A percentile compares a stretch with the other conserved stretches of the same genome.
Conservation (phyloP, 1,139 yeast genomes). For the Pichia sorboxylosa region DNA sequence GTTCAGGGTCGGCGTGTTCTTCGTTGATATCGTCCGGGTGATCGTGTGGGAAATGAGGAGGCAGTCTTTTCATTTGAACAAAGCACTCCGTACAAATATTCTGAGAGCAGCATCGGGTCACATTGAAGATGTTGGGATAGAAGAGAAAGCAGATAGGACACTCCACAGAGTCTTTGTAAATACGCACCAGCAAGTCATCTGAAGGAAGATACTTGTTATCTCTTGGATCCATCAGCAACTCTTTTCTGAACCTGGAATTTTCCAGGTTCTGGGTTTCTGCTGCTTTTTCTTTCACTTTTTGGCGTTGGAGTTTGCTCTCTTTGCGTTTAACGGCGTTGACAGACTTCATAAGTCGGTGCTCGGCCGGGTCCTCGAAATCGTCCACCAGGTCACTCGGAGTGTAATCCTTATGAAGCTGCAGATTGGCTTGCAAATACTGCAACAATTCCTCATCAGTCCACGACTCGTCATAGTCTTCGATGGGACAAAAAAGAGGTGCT, state of each 20-base stretch:
- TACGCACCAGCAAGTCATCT: slow-evolving; percentile 30
- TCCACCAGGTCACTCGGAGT: slow-evolving; percentile 45
- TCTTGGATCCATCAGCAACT: slow-evolving; percentile 31
- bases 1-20: slow-evolving; percentile 34
- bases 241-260: slow-evolving; percentile 36
- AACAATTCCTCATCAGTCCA: slow-evolving; percentile 70
- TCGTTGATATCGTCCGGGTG: slow-evolving; percentile 24
- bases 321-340: slow-evolving; percentile 38
- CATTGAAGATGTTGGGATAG: slow-evolving; percentile 68
- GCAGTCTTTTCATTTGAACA: slow-evolving; percentile 85
- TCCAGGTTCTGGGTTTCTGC: slow-evolving; percentile 44
- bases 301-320: slow-evolving; percentile 44
- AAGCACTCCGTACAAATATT: slow-evolving; percentile 95
- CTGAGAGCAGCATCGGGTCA: slow-evolving; percentile 85
- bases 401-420: slow-evolving; percentile 50
- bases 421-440: slow-evolving; percentile 35
- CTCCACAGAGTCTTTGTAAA: slow-evolving; percentile 61
- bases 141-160: slow-evolving; percentile 92
- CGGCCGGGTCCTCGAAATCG: slow-evolving; percentile 45
- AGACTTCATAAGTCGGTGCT: slow-evolving; percentile 46
- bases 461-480: slow-evolving; percentile 63
- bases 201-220: slow-evolving; percentile 25
- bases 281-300: slow-evolving; percentile 34
- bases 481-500: slow-evolving; percentile 87
- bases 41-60: slow-evolving; percentile 93